Base-by-base conservation (phyloP, 495 filamentous ascomycete species). In the Aspergillus sclerotiicarbonarius region DNA sequence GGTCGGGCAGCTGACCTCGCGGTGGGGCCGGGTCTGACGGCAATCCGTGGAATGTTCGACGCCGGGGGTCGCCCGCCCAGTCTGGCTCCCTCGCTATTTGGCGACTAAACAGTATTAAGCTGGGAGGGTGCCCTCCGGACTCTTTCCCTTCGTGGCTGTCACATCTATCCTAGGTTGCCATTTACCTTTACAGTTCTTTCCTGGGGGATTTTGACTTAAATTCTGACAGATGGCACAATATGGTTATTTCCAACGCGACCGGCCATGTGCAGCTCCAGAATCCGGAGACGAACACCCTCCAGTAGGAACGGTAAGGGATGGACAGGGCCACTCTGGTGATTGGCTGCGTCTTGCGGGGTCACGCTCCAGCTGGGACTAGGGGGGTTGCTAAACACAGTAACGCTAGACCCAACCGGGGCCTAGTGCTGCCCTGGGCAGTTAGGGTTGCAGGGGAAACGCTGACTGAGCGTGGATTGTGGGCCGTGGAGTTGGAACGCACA, bases 41-140 rank as follows among this genome's bases (percentile, higher is more conserved):
- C 56, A 57, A 48, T 39, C 62, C 62, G 59, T 65, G 56, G 62
- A 65, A 65, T 59, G 51, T 65, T 65, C 62, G 54, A 65, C 57
- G 31, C 52, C 59, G 53, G 33, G 56, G 15, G 30, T 41, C 43
- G 44, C 53, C 18, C 18, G 20, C 21, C 15, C 18, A 15, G 47
- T n/a, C 12, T n/a, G 12, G 10, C 10, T 41, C 8, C 10, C 13
- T 15, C 10, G 5, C 10, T 41, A n/a, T 15, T 41, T 41, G n/a
- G 37, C 37, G 13, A n/a, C 12, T n/a, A n/a, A n/a, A n/a, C n/a
- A n/a, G n/a, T n/a, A 12, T n/a, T 41, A 12, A 12, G 37, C 37
- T 35, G 9, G 9, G 13, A n/a, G 4, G 3, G 10, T 41, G 12
- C 37, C 12, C 12, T 41, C 37, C 33, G 37, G 37, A 41, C 37